These are phyloP conservation scores for Avena sativa DNA, from an alignment of 176 grass and related monocot species.

Conservation along the genomic window DNA sequence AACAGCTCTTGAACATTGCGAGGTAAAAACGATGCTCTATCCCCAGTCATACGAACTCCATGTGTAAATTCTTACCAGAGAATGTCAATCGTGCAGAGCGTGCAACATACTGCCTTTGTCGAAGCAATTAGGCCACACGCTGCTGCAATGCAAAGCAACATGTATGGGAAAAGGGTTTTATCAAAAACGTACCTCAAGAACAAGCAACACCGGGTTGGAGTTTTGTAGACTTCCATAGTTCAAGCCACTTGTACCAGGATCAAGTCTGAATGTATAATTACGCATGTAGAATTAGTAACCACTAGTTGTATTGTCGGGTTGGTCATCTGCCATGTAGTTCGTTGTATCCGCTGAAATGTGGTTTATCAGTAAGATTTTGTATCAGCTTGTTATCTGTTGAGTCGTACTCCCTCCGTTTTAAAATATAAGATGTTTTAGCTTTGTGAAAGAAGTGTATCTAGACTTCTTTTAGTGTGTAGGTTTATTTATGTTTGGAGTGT, in stretches of 20 bases:
- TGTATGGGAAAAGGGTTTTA: constrained; percentile 76
- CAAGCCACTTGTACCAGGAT: constrained; percentile 9
- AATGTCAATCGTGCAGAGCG: constrained; percentile 50
- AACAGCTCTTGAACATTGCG: constrained; percentile 59
- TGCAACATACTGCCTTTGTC: constrained; percentile 42
- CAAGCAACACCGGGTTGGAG: constrained; percentile 42
- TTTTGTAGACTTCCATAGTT: constrained; percentile 14
- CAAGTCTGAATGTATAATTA: constrained; percentile 35
- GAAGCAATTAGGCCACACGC: constrained; percentile 54
- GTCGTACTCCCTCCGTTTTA: constrained; percentile 6
- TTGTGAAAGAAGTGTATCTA: too few relatives aligned
- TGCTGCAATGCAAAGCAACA: constrained; percentile 50
- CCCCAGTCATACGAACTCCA: constrained; percentile 18
- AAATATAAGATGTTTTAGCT: too few relatives aligned
- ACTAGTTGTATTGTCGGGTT: not conserved
- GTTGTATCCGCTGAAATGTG: constrained; percentile 39
- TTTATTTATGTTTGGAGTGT: too few relatives aligned
- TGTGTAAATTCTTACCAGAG: constrained; percentile 27
- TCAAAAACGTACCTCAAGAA: constrained; percentile 66
- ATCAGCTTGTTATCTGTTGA: constrained; percentile 25
- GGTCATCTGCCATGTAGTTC: constrained; percentile 26
- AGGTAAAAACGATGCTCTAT: constrained; percentile 46
- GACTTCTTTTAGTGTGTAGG: too few relatives aligned
- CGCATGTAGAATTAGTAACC: constrained; percentile 18
- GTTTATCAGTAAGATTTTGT: constrained; percentile 47